Evolutionary conservation across 1,284 basidiomycete genomes (phyloP).

Genomic region (Trichosporon faecale): DNA sequence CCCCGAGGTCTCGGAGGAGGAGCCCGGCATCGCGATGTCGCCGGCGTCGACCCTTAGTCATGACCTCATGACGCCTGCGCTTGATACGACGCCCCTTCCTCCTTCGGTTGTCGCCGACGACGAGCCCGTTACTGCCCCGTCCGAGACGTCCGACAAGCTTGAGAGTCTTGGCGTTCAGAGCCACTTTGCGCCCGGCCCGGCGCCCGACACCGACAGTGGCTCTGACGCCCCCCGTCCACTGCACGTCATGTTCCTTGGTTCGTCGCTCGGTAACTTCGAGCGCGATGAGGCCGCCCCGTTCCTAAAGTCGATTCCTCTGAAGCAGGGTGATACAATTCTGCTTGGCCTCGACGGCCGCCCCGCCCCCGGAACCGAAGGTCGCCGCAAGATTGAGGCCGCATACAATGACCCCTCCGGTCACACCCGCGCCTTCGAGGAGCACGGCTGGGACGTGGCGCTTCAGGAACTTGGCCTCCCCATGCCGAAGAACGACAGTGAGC

Average conservation of each 20-base stretch:
- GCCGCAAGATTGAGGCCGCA: conserved; percentile 56
- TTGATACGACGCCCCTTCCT: conserved; percentile 26
- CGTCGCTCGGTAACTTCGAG: conserved; percentile 88
- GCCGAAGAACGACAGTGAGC: conserved; percentile 26
- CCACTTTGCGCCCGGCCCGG: background rate
- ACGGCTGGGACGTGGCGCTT: conserved; percentile 66
- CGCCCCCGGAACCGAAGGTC: conserved; percentile 38
- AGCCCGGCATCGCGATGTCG: conserved; percentile 14
- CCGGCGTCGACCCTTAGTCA: conserved; percentile 24
- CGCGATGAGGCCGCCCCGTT: conserved; percentile 71
- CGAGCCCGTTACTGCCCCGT: conserved; percentile 5
- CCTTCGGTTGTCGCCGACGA: conserved; percentile 23
- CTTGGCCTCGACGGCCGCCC: conserved; percentile 75
- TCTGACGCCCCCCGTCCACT: conserved; percentile 55
- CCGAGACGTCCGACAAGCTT: background rate
- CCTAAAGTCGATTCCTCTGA: conserved; percentile 73
- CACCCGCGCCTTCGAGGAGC: conserved; percentile 83
- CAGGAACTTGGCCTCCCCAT: conserved; percentile 43
- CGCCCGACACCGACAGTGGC: background rate
- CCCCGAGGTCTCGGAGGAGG: background rate
- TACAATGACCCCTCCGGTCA: conserved; percentile 79
- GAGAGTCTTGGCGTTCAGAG: background rate
- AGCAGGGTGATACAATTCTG: conserved; percentile 58
- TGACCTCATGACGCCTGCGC: conserved; percentile 28
- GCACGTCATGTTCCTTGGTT: conserved; percentile 90